Conservation (phyloP, 2,329 filamentous ascomycete genomes). For the Fusarium metavorans region DNA sequence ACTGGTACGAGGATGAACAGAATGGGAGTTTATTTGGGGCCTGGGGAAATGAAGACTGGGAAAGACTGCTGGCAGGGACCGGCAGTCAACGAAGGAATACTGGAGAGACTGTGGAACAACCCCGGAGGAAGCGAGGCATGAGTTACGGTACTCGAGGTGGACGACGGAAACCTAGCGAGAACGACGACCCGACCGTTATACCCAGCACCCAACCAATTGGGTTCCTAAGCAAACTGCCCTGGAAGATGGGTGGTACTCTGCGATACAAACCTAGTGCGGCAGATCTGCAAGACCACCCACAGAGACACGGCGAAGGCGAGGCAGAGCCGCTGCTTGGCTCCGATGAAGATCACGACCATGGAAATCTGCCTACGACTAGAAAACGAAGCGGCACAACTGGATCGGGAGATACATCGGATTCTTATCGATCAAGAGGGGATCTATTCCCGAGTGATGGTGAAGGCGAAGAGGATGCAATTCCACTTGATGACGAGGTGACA, state of each 20-base stretch:
- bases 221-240: conserved; percentile 86
- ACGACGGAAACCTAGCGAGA: conserved; percentile 59
- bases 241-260: conserved; percentile 83
- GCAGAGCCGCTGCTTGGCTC: conserved; percentile 75
- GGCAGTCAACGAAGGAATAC: conserved; percentile 58
- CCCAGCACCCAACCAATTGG: conserved; percentile 87
- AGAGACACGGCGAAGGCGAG: conserved; percentile 66
- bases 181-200: conserved; percentile 89
- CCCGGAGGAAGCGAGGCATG: conserved; percentile 83
- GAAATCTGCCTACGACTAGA: conserved; percentile 47
- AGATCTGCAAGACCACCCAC: conserved; percentile 88
- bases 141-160: conserved; percentile 82
- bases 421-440: conserved; percentile 87
- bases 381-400: conserved; percentile 82
- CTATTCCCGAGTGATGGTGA: conserved; percentile 88
- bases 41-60: conserved; percentile 88
- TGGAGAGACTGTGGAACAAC: conserved; percentile 66
- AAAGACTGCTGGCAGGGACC: conserved; percentile 81
- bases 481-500: conserved; percentile 91
- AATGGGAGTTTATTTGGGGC: conserved; percentile 72
- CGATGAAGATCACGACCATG: conserved; percentile 48
- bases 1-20: conserved; percentile 81
- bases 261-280: conserved; percentile 92
- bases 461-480: conserved; percentile 93
- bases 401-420: conserved; percentile 86